Evolutionary conservation across 257 asterid species (phyloP), one percentile per base, ranked within the genome.

Genomic region (Scutellaria minor): DNA sequence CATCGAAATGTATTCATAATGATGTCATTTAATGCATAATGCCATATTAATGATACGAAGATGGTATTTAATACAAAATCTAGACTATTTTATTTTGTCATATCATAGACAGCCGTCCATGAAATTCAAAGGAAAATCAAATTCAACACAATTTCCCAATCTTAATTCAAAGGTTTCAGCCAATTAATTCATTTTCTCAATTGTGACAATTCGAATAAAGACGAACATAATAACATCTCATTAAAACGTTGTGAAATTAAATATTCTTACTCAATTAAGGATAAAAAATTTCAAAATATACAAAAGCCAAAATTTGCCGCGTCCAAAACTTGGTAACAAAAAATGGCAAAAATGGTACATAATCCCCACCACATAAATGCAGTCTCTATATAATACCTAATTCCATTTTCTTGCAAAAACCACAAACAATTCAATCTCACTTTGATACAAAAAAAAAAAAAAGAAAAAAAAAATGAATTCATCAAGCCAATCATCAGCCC

Each of bases 381-480:
- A 42, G 54, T 18, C 72, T 13, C 31, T 3, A 65, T 55, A 71
- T 71, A 71, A 58, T 24, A 9, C 68, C 44, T 5, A 14, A 12
- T 3, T 48, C 9, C 9, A 4, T 62, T 7, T 73, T 55, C 59
- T 54, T 27, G 2, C 27, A 31, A 31, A 39, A 69, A 13, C 27
- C 56, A 39, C 47, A 18, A 56, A 52, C 22, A 48, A 2, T 35
- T 22, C 5, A 40, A 68, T 27, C 54, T 58, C 47, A 40, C 46
- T 27, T 27, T 27, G 35, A 27, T 31, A 31, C 37, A 31, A 31
- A 31, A 24, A 6, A 40, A 60, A 9, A 9, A 80, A 40, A 60
- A 9, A 9, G n/a, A n/a, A n/a, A 24, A 6, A 2, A 40, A 60
- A 9, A 9, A 80, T 80, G 85, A 83, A 77, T 69, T 65, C 80